Evolutionary conservation across 371 early-diverging fungal species (phyloP).

Genomic region (Lichtheimia ramosa): DNA sequence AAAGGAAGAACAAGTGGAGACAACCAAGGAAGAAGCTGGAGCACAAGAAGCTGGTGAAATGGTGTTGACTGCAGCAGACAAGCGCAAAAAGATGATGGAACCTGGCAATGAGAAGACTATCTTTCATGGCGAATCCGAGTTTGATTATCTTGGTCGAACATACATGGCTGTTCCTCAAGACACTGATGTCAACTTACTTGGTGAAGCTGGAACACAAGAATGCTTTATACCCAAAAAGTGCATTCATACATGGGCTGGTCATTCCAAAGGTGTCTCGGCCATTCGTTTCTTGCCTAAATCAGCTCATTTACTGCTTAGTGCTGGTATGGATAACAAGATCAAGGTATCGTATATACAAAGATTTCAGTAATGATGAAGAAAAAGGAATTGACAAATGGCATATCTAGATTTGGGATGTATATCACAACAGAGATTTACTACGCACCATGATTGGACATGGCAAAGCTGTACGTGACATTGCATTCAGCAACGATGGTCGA

Average conservation of each 20-base stretch:
- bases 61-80: slow-evolving; percentile 17
- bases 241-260: slow-evolving; percentile 93
- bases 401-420: slow-evolving; percentile 91
- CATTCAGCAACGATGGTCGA: slow-evolving; percentile 87
- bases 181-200: slow-evolving; percentile 73
- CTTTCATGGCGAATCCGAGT: slow-evolving; percentile 78
- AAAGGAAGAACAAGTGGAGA: slow-evolving; percentile 7
- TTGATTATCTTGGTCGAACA: slow-evolving; percentile 90
- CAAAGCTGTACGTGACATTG: slow-evolving; percentile 90
- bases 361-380: too few relatives aligned
- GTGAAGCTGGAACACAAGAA: slow-evolving; percentile 74
- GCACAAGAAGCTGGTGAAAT: slow-evolving; percentile 1
- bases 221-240: slow-evolving; percentile 86
- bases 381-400: too few relatives aligned
- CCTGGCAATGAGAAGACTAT: slow-evolving; percentile 56
- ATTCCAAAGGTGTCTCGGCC: slow-evolving; percentile 89
- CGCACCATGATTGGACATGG: slow-evolving; percentile 90
- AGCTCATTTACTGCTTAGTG: slow-evolving; percentile 89
- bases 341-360: slow-evolving; percentile 56
- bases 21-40: slow-evolving; percentile 5
- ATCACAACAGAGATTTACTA: slow-evolving; percentile 80
- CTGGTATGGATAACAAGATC: slow-evolving; percentile 91
- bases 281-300: slow-evolving; percentile 88
- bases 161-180: slow-evolving; percentile 95
- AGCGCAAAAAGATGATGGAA: slow-evolving; percentile 30